Percentiles rank a stretch among this genome's conserved stretches.
These are phyloP conservation scores for Pueraria montana DNA, from an alignment of 306 rosid genomes.

Conservation along the genomic window DNA sequence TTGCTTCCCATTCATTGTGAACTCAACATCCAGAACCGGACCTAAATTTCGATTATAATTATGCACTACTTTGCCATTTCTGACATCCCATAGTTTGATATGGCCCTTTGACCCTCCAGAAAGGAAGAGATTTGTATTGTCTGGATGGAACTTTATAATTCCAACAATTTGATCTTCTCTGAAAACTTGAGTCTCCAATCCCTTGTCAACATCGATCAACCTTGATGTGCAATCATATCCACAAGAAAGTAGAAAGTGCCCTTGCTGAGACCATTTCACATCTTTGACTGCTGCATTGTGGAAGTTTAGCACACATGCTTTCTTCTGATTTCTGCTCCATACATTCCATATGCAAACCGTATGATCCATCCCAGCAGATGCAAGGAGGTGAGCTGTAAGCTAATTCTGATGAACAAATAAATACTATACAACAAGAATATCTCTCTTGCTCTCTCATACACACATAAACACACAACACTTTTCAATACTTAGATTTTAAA, in stretches of 20 bases:
- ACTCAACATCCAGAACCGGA: conserved; percentile 88
- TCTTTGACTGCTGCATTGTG: conserved; percentile 85
- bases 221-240: conserved; percentile 88
- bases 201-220: conserved; percentile 87
- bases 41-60: conserved; percentile 72
- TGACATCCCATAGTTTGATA: conserved; percentile 83
- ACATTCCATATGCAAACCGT: conserved; percentile 81
- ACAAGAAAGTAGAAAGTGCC: conserved; percentile 79
- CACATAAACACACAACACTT: background rate
- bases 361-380: conserved; percentile 96
- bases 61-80: conserved; percentile 72
- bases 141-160: conserved; percentile 79
- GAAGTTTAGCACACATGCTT: conserved; percentile 62
- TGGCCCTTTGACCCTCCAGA: conserved; percentile 87
- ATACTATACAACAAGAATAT: conserved; percentile 46
- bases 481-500: conserved; percentile 33
- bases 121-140: conserved; percentile 72
- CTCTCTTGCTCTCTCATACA: conserved; percentile 7
- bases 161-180: conserved; percentile 79
- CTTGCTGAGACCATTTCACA: conserved; percentile 83
- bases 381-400: conserved; percentile 95
- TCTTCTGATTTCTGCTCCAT: conserved; percentile 85
- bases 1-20: conserved; percentile 69
- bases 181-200: conserved; percentile 71
- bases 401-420: conserved; percentile 71